phyloP scores from a whole-genome alignment of 2,329 filamentous ascomycete genomes.

The Dissoconium aciculare region DNA sequence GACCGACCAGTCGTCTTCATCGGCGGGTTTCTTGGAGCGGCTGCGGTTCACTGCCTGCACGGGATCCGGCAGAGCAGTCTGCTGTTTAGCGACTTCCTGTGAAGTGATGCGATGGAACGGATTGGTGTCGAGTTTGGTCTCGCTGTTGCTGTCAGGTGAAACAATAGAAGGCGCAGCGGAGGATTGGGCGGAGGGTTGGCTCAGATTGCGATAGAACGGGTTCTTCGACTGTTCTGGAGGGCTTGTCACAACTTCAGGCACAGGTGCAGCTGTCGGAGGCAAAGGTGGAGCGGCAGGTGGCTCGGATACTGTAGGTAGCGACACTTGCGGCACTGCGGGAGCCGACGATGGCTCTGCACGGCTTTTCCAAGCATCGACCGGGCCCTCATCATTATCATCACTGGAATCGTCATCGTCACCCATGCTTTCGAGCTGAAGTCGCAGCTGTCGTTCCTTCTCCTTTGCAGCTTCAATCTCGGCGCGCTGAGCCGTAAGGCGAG shows the following conservation, averaged over 20 bases:
- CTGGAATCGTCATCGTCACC: slow-evolving; percentile 63
- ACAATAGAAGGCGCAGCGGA: too few relatives aligned
- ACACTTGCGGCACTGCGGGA: neutral
- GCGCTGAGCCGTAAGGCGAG: slow-evolving; percentile 65
- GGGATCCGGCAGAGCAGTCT: slow-evolving; percentile 35
- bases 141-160: slow-evolving; percentile 27
- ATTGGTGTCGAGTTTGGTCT: slow-evolving; percentile 57
- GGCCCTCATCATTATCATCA: too few relatives aligned
- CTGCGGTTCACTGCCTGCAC: slow-evolving; percentile 23
- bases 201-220: slow-evolving; percentile 84
- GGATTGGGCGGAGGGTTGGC: slow-evolving; percentile 35
- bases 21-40: slow-evolving; percentile 36
- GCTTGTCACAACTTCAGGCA: slow-evolving; percentile 30
- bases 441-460: slow-evolving; percentile 78
- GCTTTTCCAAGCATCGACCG: slow-evolving; percentile 34
- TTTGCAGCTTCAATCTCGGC: slow-evolving; percentile 85
- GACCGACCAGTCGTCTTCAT: slow-evolving; percentile 67
- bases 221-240: slow-evolving; percentile 68
- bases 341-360: neutral
- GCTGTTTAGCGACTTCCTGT: slow-evolving; percentile 38
- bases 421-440: slow-evolving; percentile 68
- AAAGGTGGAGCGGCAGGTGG: slow-evolving; percentile 29
- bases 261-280: slow-evolving; percentile 25
- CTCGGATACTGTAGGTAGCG: neutral
- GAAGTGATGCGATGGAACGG: slow-evolving; percentile 82